Conservation (phyloP, 352 stramenopile genomes). For the Globisporangium megalacanthum region DNA sequence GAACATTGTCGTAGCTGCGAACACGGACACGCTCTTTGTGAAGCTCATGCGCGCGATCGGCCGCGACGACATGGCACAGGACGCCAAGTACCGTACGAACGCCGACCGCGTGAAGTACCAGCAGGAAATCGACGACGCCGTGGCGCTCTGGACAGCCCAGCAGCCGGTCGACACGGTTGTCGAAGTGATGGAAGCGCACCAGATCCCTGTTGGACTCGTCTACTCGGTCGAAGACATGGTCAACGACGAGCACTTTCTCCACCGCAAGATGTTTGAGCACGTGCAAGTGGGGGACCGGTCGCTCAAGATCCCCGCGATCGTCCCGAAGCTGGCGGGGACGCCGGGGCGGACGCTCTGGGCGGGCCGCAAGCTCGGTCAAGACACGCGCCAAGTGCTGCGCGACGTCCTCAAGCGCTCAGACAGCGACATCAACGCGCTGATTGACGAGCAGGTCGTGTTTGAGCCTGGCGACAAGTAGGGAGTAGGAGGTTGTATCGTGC, state of each 20-base stretch:
- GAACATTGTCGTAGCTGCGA: constrained; percentile 81
- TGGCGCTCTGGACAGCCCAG: constrained; percentile 48
- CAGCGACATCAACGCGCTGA: constrained; percentile 45
- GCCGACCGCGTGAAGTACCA: constrained; percentile 54
- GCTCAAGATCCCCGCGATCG: constrained; percentile 69
- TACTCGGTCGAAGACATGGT: constrained; percentile 83
- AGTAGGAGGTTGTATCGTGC: not conserved
- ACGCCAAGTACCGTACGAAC: constrained; percentile 65
- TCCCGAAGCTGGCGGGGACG: constrained; percentile 62
- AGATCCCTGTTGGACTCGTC: constrained; percentile 62
- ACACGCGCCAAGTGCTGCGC: constrained; percentile 57
- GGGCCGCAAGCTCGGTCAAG: constrained; percentile 59
- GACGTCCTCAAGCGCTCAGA: constrained; percentile 49
- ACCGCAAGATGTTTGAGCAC: constrained; percentile 76
- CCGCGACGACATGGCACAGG: constrained; percentile 40
- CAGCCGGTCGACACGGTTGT: constrained; percentile 41
- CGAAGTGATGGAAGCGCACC: constrained; percentile 49
- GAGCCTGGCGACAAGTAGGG: constrained; percentile 26
- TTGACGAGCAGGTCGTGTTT: constrained; percentile 63
- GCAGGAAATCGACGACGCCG: constrained; percentile 51
- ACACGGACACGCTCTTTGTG: constrained; percentile 78
- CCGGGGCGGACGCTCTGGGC: constrained; percentile 59
- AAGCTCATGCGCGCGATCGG: constrained; percentile 77
- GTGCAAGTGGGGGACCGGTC: constrained; percentile 30
- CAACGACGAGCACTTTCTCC: constrained; percentile 57